Base-by-base conservation (phyloP, 192 early-diverging fungal species). In the Geranomyces variabilis region DNA sequence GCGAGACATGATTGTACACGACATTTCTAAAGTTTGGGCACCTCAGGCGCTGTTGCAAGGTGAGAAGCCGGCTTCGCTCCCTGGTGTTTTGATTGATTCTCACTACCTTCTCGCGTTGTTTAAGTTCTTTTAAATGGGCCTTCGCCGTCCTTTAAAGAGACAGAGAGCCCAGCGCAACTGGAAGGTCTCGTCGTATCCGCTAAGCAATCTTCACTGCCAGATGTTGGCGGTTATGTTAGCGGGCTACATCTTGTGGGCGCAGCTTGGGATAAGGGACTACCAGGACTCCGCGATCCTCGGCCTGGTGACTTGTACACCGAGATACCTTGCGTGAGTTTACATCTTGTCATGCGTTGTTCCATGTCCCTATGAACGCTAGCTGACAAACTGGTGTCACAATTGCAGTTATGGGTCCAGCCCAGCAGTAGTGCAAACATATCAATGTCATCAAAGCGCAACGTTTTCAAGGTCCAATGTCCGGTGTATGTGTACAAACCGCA, bases 131-230 rank as follows among this genome's bases (percentile, higher is more conserved):
- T 15, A n/a, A 53, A 53, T 53, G 17, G 17, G 51, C 3, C 4
- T 24, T 8, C 24, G 24, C 7, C n/a, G 6, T 26, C 51, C 3
- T 24, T 7, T 6, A 53, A 53, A 53, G 24, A n/a, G 15, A 17
- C 15, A 3, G 51, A 53, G 7, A 15, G 51, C 51, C 7, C 17
- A 26, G 17, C 17, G 17, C 17, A 41, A 29, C 21, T 74, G 53
- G 73, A 74, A 34, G 53, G 60, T 22, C 15, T 68, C 7, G 57
- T 74, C 15, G 55, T 74, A 4, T 74, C 73, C 6, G 13, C 66
- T 10, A 67, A 69, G 26, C 73, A 74, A 46, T 44, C 73, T 1
- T 30, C 73, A 31, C 73, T 30, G 33, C 73, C 73, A n/a, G 73
- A 74, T 17, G 19, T 34, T 15, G 73, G 73, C 10, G 33, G 53